Percentiles rank a stretch among this genome's conserved stretches.
These are phyloP conservation scores for Trichoderma harzianum DNA, from an alignment of 2,329 filamentous ascomycete genomes.

Conservation along the genomic window DNA sequence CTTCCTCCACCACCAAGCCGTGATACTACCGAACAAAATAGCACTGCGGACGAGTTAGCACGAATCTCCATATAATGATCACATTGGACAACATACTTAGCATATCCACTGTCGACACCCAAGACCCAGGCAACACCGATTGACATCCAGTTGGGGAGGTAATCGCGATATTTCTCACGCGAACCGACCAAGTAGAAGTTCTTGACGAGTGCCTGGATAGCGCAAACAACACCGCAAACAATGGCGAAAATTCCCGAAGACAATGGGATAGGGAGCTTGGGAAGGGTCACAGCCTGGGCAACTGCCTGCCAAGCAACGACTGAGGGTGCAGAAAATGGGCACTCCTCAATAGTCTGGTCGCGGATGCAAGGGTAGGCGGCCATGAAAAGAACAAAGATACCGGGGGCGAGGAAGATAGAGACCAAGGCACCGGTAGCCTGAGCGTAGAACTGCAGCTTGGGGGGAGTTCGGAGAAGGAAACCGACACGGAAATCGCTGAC, in stretches of 20 bases:
- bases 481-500: constrained; percentile 65
- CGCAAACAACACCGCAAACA: constrained; percentile 49
- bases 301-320: constrained; percentile 65
- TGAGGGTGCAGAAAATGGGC: constrained; percentile 60
- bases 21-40: constrained; percentile 53
- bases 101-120: constrained; percentile 51
- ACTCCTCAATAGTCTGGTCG: constrained; percentile 40
- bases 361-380: constrained; percentile 67
- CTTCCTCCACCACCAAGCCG: constrained; percentile 54
- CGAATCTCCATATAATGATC: accelerated
- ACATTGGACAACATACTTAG: constrained; percentile 29
- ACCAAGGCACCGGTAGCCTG: constrained; percentile 61
- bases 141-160: constrained; percentile 61
- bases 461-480: constrained; percentile 63
- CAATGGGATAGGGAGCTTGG: constrained; percentile 52
- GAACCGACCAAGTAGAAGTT: constrained; percentile 52
- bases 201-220: constrained; percentile 49
- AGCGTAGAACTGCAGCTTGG: constrained; percentile 63
- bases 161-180: constrained; percentile 53
- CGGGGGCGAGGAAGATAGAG: constrained; percentile 64
- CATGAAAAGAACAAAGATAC: constrained; percentile 65
- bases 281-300: constrained; percentile 57
- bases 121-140: constrained; percentile 59
- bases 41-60: constrained; percentile 30
- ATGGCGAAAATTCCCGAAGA: constrained; percentile 56